These are phyloP conservation scores for Mycena metata DNA, from an alignment of 768 basidiomycete genomes.

Conservation along the genomic window DNA sequence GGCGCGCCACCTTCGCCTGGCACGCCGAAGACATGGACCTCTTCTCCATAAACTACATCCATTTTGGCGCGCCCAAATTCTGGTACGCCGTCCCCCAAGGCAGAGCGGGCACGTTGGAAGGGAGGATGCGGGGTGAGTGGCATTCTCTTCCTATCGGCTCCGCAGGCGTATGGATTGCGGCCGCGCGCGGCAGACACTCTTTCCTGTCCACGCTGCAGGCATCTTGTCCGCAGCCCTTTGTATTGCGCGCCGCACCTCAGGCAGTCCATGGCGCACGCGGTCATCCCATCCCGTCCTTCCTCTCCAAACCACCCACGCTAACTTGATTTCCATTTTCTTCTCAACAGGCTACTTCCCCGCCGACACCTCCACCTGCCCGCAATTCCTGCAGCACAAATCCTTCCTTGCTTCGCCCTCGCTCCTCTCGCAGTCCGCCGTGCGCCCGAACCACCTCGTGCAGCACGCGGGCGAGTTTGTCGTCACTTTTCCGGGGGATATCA, in stretches of 20 bases:
- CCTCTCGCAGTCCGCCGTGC: conserved; percentile 82
- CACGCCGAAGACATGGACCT: conserved; percentile 99
- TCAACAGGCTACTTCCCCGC: conserved; percentile 92
- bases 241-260: too few relatives aligned
- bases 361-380: conserved; percentile 86
- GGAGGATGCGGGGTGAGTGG: conserved; percentile 84
- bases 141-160: too few relatives aligned
- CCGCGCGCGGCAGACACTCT: too few relatives aligned
- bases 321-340: too few relatives aligned
- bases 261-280: too few relatives aligned
- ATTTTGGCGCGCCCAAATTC: conserved; percentile 96
- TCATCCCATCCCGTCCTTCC: conserved; percentile 37
- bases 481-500: conserved; percentile 96
- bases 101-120: conserved; percentile 85
- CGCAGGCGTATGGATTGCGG: too few relatives aligned
- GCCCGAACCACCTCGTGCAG: conserved; percentile 91
- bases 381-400: conserved; percentile 97
- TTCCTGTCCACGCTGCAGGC: too few relatives aligned
- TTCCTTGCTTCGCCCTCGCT: conserved; percentile 91
- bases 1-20: conserved; percentile 99
- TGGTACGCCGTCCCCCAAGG: conserved; percentile 98
- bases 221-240: too few relatives aligned
- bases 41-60: conserved; percentile 98
- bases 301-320: too few relatives aligned
- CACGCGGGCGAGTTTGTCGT: conserved; percentile 95